Evolutionary conservation across 1,139 yeast genomes (phyloP).

Genomic region (Arxiozyma slooffiae): DNA sequence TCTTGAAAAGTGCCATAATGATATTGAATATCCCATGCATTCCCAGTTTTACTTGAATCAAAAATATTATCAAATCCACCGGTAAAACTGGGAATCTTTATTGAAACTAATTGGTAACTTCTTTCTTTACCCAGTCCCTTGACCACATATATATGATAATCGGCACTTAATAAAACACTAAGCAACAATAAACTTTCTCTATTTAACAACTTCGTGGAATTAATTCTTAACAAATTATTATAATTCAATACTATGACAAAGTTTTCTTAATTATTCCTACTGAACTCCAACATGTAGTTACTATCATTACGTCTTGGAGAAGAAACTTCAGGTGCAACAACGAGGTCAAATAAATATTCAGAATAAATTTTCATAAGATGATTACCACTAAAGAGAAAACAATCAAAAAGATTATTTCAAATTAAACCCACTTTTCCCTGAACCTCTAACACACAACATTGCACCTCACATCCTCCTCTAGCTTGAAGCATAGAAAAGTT

Average conservation of each 20-base stretch:
- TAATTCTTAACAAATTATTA: constrained; percentile 12
- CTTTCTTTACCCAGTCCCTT: constrained; percentile 43
- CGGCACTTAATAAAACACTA: constrained; percentile 52
- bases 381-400: constrained; percentile 62
- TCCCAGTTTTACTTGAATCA: not conserved
- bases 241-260: constrained; percentile 30
- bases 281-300: constrained; percentile 2
- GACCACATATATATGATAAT: constrained; percentile 44
- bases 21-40: constrained; percentile 15
- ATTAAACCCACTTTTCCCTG: constrained; percentile 60
- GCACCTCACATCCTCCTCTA: constrained; percentile 82
- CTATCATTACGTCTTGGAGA: constrained; percentile 17
- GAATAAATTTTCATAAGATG: constrained; percentile 48
- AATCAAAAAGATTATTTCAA: constrained; percentile 65
- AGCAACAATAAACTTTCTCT: constrained; percentile 39
- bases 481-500: constrained; percentile 44
- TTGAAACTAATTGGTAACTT: constrained; percentile 34
- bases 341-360: constrained; percentile 36
- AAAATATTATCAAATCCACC: constrained; percentile 19
- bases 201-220: constrained; percentile 23
- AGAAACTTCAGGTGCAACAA: constrained; percentile 20
- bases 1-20: constrained; percentile 27
- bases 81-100: constrained; percentile 27
- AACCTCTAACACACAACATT: constrained; percentile 55
- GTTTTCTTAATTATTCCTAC: constrained; percentile 14